Evolutionary conservation across 306 rosid genomes (phyloP), one percentile per base, ranked within the genome.

Genomic region (Crotalaria pallida): DNA sequence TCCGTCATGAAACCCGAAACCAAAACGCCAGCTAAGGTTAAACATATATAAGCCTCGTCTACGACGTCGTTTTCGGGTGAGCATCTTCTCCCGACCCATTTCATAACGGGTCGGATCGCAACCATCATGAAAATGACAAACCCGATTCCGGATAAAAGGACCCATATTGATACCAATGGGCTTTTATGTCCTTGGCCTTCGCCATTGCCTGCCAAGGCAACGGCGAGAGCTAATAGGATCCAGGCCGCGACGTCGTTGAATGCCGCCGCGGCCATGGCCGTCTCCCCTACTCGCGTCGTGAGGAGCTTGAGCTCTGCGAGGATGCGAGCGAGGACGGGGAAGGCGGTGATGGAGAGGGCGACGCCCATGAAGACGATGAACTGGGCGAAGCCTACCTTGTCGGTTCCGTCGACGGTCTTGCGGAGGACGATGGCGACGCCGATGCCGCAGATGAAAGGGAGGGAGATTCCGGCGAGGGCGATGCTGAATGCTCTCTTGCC

Each of bases 251-350:
- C 76, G 80, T 92, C 98, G 82, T 92, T 92, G 69, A 92, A 77
- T 0, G 93, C 98, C 0, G 96, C 98, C 0, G 96, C 96, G 3
- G 98, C 92, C 98, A 92, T 90, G 15, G 96, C 98, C 3, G 84
- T 90, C 70, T 88, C 96, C 0, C 96, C 98, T 0, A 90, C 40
- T 1, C 65, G 27, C 17, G 98, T 88, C 4, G 98, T 92, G 2
- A 92, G 75, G 9, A 92, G 88, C 22, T 88, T 90, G 43, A 92
- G 90, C 84, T 92, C 96, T 0, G 98, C 98, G 3, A 92, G 75
- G 69, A 92, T 92, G 19, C 98, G 91, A 1, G 98, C 96, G 0
- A 92, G 89, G 2, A 90, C 96, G 0, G 98, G 96, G 67, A 92
- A 90, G 19, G 96, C 96, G 4, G 98, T 92, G 76, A 92, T 86